phyloP scores from a whole-genome alignment of 208 protist species.

The Strigomonas culicis region DNA sequence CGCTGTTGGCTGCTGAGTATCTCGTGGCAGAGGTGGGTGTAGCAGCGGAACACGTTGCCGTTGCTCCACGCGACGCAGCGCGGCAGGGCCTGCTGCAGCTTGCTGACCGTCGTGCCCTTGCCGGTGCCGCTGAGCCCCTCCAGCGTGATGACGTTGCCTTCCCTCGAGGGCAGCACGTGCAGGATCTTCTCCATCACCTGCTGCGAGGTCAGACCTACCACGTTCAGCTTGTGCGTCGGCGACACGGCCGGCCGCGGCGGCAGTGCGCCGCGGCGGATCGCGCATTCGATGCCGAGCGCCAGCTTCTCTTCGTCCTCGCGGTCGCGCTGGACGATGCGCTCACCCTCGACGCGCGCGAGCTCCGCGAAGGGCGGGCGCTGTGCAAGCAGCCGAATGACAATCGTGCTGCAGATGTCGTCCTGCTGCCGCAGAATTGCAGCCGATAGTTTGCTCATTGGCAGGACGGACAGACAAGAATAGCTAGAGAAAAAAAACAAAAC shows the following conservation, averaged over 20 bases:
- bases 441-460: constrained; percentile 20
- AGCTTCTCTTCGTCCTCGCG: constrained; percentile 87
- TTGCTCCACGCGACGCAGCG: constrained; percentile 90
- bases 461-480: background rate
- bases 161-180: constrained; percentile 33
- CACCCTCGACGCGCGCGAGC: constrained; percentile 62
- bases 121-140: constrained; percentile 90
- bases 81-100: constrained; percentile 67
- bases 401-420: constrained; percentile 78
- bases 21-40: constrained; percentile 79
- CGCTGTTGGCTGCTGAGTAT: constrained; percentile 42
- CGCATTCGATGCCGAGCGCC: constrained; percentile 76
- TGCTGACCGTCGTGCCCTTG: constrained; percentile 87
- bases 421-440: constrained; percentile 63
- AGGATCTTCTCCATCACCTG: constrained; percentile 78
- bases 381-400: constrained; percentile 51
- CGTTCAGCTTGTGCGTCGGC: constrained; percentile 49
- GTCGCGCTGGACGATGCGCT: constrained; percentile 75
- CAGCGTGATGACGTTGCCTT: constrained; percentile 85
- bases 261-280: constrained; percentile 66
- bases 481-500: background rate
- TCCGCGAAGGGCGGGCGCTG: constrained; percentile 42
- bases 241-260: constrained; percentile 21
- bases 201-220: constrained; percentile 67
- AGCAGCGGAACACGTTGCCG: constrained; percentile 91